Evolutionary conservation across 179 eudicot genomes (phyloP), one percentile per base, ranked within the genome.

Genomic region (Corrigiola litoralis): DNA sequence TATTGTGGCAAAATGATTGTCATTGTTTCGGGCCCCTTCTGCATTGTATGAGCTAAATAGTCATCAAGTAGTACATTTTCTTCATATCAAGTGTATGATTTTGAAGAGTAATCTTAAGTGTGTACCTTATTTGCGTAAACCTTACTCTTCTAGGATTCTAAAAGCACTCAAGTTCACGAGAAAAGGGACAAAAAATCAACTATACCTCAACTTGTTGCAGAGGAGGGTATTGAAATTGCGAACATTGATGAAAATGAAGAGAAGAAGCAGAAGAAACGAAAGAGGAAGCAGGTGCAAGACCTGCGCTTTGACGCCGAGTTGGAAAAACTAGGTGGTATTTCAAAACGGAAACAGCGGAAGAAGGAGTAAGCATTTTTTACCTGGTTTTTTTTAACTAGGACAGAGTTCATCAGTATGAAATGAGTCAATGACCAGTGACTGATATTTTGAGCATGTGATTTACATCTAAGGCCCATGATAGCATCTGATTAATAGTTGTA

Each of bases 261-360:
- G 29, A 80, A 76, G 70, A 79, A 80, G 66, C 85, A 78, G 80
- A 88, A 79, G 75, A 88, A 70, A 58, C 82, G 80, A 54, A 88
- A 84, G 81, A 79, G 77, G 76, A 81, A 81, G 64, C 74, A 69
- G 54, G 87, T 76, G 36, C 65, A 72, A 21, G 97, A 90, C 75
- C 90, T 86, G 52, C 86, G 92, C 60, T 90, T 88, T 84, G 87
- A 80, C 60, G 73, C 68, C 10, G 72, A 69, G 54, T 73, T 72
- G 61, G 84, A 80, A 66, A 67, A 75, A 34, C 73, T 80, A 63
- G 89, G 78, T 42, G 82, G 56, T 58, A 70, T 79, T 66, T 78
- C 79, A 54, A 82, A 61, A 61, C 77, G 84, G 61, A 75, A 77
- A 61, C 89, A 88, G 68, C 81, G 87, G 54, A 84, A 83, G 78